Evolutionary conservation across 768 basidiomycete genomes (phyloP), one percentile per base, ranked within the genome.

Genomic region (Suillus discolor): DNA sequence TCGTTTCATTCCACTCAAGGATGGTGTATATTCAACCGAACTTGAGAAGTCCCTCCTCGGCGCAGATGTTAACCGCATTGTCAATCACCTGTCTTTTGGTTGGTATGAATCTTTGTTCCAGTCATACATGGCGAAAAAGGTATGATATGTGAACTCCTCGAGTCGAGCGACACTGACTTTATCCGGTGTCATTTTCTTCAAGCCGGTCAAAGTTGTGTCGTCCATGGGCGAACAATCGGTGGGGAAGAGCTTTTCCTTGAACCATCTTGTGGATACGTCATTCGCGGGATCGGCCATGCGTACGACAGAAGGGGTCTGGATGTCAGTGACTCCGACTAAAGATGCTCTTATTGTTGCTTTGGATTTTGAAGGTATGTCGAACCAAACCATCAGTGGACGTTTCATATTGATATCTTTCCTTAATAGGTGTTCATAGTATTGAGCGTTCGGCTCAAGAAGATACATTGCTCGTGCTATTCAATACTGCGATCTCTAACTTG

Each of bases 171-270:
- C 18, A 8, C 39, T 47, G 13, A 57, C 44, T 39, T n/a, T 11
- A 34, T 62, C 63, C 47, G 44, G 55, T 42, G 45, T 12, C 23
- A 59, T 34, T 11, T 53, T 25, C 34, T 25, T 60, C 4, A 63
- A 88, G 85, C 87, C 86, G 2, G 87, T 89, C 16, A 83, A 81
- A 67, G 88, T 89, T 4, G 87, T 89, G 1, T 87, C 87, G 0
- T 89, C 88, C 0, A 88, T 89, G 88, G 87, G 87, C 1, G 87
- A 88, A 70, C 88, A 89, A 69, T 88, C 86, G 0, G 87, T 89
- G 1, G 88, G 87, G 0, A 88, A 88, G 68, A 85, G 83, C 61
- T 89, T 82, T 62, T 76, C 83, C 0, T 71, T 89, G 44, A 88
- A 89, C 61, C 88, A 89, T 67, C 77, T 89, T 6, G 82, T 80